Base-by-base conservation (phyloP, 306 rosid species). In the Clitoria ternatea region DNA sequence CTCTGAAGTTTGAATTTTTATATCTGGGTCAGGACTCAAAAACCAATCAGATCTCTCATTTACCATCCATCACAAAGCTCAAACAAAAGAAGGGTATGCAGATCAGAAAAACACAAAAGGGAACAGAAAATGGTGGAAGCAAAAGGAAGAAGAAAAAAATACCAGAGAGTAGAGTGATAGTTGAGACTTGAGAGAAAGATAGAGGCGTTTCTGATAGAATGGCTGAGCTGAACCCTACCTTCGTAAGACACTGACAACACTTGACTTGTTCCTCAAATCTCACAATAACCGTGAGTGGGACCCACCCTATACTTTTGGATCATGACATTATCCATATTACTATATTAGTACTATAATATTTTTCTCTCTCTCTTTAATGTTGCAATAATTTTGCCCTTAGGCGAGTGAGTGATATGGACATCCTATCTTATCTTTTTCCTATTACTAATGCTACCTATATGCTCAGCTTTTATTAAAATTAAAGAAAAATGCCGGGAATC, bases 321-420 rank as follows among this genome's bases (percentile, higher is more conserved):
- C 48, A 61, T 49, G 32, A 62, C 77, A 71, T 78, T 73, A 79
- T 79, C 83, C 83, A 26, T 37, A 4, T 36, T 22, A 59, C 33
- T 32, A 19, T 67, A 26, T 27, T 15, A 36, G 11, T 36, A 4
- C 7, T 33, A 2, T 33, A 32, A 4, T 5, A 1, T 57, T 57
- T 40, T 40, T 1, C 0, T 6, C 4, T 18, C 18, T 5, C 26
- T 2, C 6, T 30, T 53, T 57, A 27, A 26, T 54, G 1, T 49
- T 62, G 45, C 75, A 50, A 36, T n/a, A n/a, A n/a, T n/a, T 72
- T 76, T 76, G 76, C 42, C 37, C 47, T 30, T 37, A 4, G 56
- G 63, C 22, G 4, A 56, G 43, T 62, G 44, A 62, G 3, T 68
- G 70, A 59, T 19, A 3, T 0, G 19, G 80, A 60, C 15, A 48